Base-by-base conservation (phyloP, 2,329 filamentous ascomycete genomes). In the Apiospora marii region DNA sequence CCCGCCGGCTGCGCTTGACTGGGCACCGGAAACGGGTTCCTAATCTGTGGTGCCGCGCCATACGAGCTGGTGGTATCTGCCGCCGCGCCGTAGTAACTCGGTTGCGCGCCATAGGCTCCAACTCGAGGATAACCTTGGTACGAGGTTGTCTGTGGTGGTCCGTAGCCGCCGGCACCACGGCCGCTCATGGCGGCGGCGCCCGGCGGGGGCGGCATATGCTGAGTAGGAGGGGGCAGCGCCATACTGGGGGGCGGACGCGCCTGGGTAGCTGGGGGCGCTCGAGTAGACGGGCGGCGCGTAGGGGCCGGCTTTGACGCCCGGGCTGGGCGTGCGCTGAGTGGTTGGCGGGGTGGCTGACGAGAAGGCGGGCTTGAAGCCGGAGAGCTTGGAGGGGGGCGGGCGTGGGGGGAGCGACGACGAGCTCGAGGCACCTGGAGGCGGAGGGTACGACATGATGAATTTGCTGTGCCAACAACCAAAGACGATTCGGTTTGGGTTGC, bases 401-500 rank as follows among this genome's bases (percentile, higher is more conserved):
- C 93, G 92, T 75, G 94, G 91, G 76, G 94, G 94, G 51, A 97
- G 92, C 77, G 92, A 94, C 77, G 92, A 94, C 79, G 80, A 79
- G 81, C 80, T 80, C 82, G 86, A 82, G 83, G 90, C 85, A 90
- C 93, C 93, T 94, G 94, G 92, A 92, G 93, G 92, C 81, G 92
- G 92, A 84, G 93, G 92, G 89, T 94, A 94, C 85, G 93, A 92
- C 94, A 96, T 96, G 89, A 91, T 91, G 89, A 91, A 91, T 84
- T 84, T 87, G 76, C 78, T 80, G 84, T 81, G 80, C 77, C 80
- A 78, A 79, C 77, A 72, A 70, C 68, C 79, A 77, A 72, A 70
- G 46, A 74, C 53, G 53, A 61, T 61, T 61, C 53, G 53, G 10
- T 61, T 73, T 73, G 74, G 74, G 78, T 75, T 79, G 75, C 79